Base-by-base conservation (phyloP, 768 basidiomycete species). In the Pleurotus tuoliensis region DNA sequence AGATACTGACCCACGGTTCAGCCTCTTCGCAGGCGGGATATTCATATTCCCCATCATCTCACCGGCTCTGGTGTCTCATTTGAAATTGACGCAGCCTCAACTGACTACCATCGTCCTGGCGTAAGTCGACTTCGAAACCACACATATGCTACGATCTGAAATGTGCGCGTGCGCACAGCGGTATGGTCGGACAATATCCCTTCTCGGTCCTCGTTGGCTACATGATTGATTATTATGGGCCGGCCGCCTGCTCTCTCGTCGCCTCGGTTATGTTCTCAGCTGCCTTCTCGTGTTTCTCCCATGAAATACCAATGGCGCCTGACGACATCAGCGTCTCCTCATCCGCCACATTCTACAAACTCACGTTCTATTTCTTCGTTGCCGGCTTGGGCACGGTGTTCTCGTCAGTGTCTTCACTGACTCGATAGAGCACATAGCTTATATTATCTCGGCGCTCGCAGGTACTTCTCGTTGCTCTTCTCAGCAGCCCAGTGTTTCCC, bases 171-270 rank as follows among this genome's bases (percentile, higher is more conserved):
- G 11, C 24, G 54, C 39, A 37, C 51, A 92, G 91, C n/a, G 91
- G 87, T 2, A 84, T 93, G 80, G 80, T 84, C 59, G 87, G 88
- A 4, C 90, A 92, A 72, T 92, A 93, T 67, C 88, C 89, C 2
- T 76, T 90, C 57, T 81, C 87, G 16, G 83, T 84, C 1, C 13
- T 90, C 1, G 82, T 86, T 41, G 91, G 91, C 46, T 85, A 82
- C 59, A 66, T 86, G 2, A 75, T 89, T 41, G 91, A 93, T 69
- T 63, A 63, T 39, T 78, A 82, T 62, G 91, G 91, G 0, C 83
- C 90, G 37, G 79, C 86, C 66, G 65, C 75, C 3, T 88, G 84
- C 67, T 91, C 91, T 15, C 69, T 89, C 43, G 63, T 81, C 13
- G 79, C 88, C 0, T 81, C 83, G 7, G 59, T 81, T 12, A 67